phyloP scores from a whole-genome alignment of 179 eudicot genomes.

The Camellia oleifera region DNA sequence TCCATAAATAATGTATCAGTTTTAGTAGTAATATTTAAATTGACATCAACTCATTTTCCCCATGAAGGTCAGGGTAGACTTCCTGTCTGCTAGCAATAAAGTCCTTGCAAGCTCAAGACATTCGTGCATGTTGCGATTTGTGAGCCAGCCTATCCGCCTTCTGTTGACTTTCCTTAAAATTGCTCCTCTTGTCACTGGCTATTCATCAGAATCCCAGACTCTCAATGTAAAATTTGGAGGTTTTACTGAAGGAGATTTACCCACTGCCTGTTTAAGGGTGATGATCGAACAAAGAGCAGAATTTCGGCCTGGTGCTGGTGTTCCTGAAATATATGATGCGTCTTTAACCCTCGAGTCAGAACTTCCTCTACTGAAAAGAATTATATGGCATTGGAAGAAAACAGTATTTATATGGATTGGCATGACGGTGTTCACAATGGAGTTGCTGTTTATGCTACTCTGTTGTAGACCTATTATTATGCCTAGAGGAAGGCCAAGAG shows the following conservation, averaged over 20 bases:
- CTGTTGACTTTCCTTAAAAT: slow-evolving; percentile 53
- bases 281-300: slow-evolving; percentile 80
- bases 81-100: slow-evolving; percentile 54
- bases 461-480: slow-evolving; percentile 65
- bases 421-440: slow-evolving; percentile 49
- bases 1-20: not conserved
- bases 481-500: slow-evolving; percentile 44
- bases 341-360: slow-evolving; percentile 59
- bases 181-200: slow-evolving; percentile 74
- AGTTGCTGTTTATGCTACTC: slow-evolving; percentile 54
- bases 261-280: slow-evolving; percentile 65
- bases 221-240: slow-evolving; percentile 51
- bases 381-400: slow-evolving; percentile 73
- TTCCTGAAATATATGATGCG: slow-evolving; percentile 80
- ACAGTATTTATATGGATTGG: slow-evolving; percentile 73
- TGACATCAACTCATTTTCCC: not conserved
- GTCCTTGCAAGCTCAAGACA: slow-evolving; percentile 61
- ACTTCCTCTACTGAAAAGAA: slow-evolving; percentile 65
- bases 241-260: slow-evolving; percentile 46
- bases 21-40: not conserved
- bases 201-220: slow-evolving; percentile 71
- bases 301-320: slow-evolving; percentile 59
- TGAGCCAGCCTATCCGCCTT: slow-evolving; percentile 66
- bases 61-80: slow-evolving; percentile 59
- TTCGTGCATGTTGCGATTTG: slow-evolving; percentile 74